These are phyloP conservation scores for Cotoneaster glaucophyllus DNA, from an alignment of 306 rosid genomes.

Conservation along the genomic window DNA sequence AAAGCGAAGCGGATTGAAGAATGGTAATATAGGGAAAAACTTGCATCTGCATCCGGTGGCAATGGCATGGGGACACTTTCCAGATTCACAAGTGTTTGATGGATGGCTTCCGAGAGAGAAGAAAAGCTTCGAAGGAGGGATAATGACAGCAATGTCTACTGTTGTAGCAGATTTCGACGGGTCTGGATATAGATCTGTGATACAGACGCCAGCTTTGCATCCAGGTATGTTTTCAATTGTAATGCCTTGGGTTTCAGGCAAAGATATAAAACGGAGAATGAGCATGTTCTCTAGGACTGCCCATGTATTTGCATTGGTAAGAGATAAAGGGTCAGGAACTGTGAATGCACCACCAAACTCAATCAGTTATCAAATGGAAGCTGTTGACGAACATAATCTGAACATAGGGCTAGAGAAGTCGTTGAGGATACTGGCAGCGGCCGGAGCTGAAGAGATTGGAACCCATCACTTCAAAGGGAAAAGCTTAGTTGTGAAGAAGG, in stretches of 20 bases:
- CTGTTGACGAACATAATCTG: slow-evolving; percentile 41
- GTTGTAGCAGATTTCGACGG: slow-evolving; percentile 46
- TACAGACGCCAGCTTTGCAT: slow-evolving; percentile 85
- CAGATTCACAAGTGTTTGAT: slow-evolving; percentile 32
- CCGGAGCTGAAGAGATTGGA: slow-evolving; percentile 89
- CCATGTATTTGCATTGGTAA: slow-evolving; percentile 66
- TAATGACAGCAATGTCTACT: slow-evolving; percentile 83
- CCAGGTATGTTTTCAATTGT: slow-evolving; percentile 74
- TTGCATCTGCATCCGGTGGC: slow-evolving; percentile 81
- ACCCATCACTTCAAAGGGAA: slow-evolving; percentile 57
- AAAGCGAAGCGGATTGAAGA: slow-evolving; percentile 59
- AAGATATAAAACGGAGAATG: slow-evolving; percentile 56
- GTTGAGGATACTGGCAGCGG: slow-evolving; percentile 67
- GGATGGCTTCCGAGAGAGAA: slow-evolving; percentile 50
- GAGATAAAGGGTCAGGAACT: slow-evolving; percentile 68
- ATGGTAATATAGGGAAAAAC: slow-evolving; percentile 56
- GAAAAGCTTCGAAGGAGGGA: slow-evolving; percentile 85
- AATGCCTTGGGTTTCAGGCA: slow-evolving; percentile 79
- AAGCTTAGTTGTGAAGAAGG: slow-evolving; percentile 47
- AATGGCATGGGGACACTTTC: slow-evolving; percentile 92
- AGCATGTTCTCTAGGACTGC: slow-evolving; percentile 62
- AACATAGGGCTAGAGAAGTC: slow-evolving; percentile 56
- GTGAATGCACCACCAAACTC: slow-evolving; percentile 20
- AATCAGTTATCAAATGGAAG: slow-evolving; percentile 40
- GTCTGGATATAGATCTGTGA: slow-evolving; percentile 66